Evolutionary conservation across 805 yeast genomes (phyloP), one percentile per base, ranked within the genome.

Genomic region (Yarrowia yakushimensis): DNA sequence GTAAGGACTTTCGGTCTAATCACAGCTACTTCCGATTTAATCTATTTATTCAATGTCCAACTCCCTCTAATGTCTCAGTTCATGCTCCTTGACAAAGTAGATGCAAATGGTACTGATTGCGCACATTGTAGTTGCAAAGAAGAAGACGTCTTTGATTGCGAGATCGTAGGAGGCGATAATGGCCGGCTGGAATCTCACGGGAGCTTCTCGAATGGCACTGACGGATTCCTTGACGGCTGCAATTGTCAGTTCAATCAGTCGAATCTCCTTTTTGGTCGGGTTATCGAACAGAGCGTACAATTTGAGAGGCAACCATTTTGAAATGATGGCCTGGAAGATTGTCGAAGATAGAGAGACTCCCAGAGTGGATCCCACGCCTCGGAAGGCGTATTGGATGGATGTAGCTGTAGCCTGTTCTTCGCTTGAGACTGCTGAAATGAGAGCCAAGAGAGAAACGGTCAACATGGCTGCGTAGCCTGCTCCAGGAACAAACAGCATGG

Each of bases 381-480:
- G 80, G 77, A 88, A 90, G 0, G 92, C 91, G 72, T 92, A 91
- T 70, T 90, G 96, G 63, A 92, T 88, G 0, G 96, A 88, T 0
- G 97, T 91, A 2, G 93, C 87, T 20, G 90, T 81, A 1, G 97
- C 96, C 73, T 90, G 96, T 69, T 79, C 81, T 60, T 81, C 79
- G 22, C 77, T 73, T 10, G 87, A 85, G 1, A 87, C 94, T 1
- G 94, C 82, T 0, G 94, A 85, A 61, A 90, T 87, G 73, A 90
- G 78, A 0, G 96, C 87, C 34, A 89, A 73, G 52, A 90, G 75
- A 0, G 92, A 84, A 2, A 88, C 82, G 0, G 96, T 89, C 65
- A 89, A 77, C 71, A 84, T 78, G 3, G 82, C 75, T 0, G 96
- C 83, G 67, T 86, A 84, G 0, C 88, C 89, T 36, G 83, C 75